phyloP scores from a whole-genome alignment of 2,329 filamentous ascomycete genomes.

The Trichoderma koningii region DNA sequence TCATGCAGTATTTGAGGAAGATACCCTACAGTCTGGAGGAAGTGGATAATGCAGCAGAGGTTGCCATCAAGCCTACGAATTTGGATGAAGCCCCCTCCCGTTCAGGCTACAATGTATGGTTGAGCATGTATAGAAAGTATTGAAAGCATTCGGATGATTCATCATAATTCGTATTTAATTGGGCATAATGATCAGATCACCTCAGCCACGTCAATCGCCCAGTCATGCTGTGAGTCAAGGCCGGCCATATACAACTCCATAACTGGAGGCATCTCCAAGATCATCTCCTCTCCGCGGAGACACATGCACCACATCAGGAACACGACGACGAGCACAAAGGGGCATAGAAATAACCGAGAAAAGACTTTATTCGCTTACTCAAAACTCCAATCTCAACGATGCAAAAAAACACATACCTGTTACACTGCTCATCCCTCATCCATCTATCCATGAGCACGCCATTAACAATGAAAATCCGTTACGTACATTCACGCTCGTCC shows the following conservation, averaged over 20 bases:
- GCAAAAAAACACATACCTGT: neutral
- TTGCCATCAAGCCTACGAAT: too few species aligned
- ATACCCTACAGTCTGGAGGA: neutral
- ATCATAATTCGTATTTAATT: neutral
- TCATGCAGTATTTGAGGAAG: neutral
- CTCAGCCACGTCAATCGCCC: neutral
- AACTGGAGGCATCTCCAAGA: neutral
- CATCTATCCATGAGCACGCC: constrained; percentile 2
- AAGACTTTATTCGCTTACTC: constrained; percentile 10
- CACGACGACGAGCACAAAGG: too few species aligned
- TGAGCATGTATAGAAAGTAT: too few species aligned
- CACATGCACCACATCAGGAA: too few species aligned
- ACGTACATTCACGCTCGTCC: constrained; percentile 1
- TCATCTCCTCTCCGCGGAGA: neutral
- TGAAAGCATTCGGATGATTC: too few species aligned
- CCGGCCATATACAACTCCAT: neutral
- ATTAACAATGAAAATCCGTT: neutral
- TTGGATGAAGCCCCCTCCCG: neutral
- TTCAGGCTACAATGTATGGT: neutral
- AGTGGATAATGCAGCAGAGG: neutral
- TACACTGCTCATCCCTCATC: constrained; percentile 1
- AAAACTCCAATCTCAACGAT: neutral
- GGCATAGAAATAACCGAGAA: neutral
- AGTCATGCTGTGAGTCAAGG: neutral
- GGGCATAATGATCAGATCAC: too few species aligned